Evolutionary conservation across 169 alveolate genomes (phyloP), one percentile per base, ranked within the genome.

Genomic region (Plasmodium sp.): DNA sequence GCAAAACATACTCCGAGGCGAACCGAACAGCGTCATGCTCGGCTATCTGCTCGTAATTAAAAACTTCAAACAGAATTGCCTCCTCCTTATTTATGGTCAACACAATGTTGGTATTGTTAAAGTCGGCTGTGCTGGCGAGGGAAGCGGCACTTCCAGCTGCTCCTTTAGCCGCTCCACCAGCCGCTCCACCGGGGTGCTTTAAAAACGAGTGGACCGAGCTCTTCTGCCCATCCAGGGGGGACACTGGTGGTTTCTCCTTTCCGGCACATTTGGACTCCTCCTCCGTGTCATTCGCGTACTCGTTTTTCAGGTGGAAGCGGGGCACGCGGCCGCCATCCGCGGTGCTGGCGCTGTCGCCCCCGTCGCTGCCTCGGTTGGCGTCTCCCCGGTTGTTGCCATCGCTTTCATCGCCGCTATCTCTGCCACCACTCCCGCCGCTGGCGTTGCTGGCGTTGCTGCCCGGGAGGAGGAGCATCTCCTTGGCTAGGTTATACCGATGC

Each of bases 51-150:
- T 85, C 93, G 36, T 85, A 85, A 33, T 73, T 85, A 85, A 85
- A 85, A 85, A 85, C 67, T 85, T 85, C 93, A 31, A 85, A 85
- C 75, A 85, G 51, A 34, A 74, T 85, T 6, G 93, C 93, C 62
- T 85, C 93, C 27, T 85, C 85, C 56, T 75, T 85, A 31, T 85
- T 85, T 75, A 27, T 43, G 7, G 85, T 85, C 16, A 85, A 31
- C 16, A 77, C 41, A 39, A 85, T 31, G 67, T 74, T 74, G 39
- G 85, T 85, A 34, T 85, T 62, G 67, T 85, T 85, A 27, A n/a
- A 85, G 41, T 77, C 48, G 3, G 85, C 33, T 33, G 36, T n/a
- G 36, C 16, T 58, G 6, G 43, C 41, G 36, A 67, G 77, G 77
- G 77, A 22, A 22, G 39, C 5, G 77, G 14, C 41, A 67, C 36